These are phyloP conservation scores for Trichoderma asperelloides DNA, from an alignment of 495 filamentous ascomycete genomes.

Conservation along the genomic window DNA sequence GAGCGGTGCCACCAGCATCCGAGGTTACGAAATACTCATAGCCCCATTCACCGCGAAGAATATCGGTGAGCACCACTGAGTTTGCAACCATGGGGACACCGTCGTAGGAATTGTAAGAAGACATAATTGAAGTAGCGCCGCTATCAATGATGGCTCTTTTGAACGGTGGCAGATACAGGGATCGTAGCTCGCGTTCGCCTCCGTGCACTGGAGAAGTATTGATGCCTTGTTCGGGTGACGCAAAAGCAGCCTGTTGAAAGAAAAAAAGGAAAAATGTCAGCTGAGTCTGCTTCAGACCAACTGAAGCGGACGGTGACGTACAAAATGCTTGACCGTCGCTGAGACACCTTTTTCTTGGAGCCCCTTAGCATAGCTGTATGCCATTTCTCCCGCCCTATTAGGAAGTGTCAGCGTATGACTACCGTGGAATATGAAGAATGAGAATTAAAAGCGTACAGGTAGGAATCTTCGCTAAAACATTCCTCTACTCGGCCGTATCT, in stretches of 20 bases:
- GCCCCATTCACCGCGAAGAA: slow-evolving; percentile 60
- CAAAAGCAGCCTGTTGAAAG: slow-evolving; percentile 37
- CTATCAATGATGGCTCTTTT: slow-evolving; percentile 60
- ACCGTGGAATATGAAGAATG: background rate
- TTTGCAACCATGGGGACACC: slow-evolving; percentile 55
- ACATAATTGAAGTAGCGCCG: slow-evolving; percentile 58
- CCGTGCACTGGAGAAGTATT: slow-evolving; percentile 63
- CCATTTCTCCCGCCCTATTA: slow-evolving; percentile 37
- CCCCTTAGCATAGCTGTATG: slow-evolving; percentile 51
- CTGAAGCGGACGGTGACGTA: slow-evolving; percentile 12
- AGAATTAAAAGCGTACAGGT: slow-evolving; percentile 23
- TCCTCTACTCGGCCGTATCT: slow-evolving; percentile 65
- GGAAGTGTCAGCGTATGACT: background rate
- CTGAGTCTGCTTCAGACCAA: background rate
- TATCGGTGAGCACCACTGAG: slow-evolving; percentile 53
- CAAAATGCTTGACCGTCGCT: slow-evolving; percentile 63
- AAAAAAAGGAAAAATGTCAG: background rate
- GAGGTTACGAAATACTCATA: slow-evolving; percentile 52
- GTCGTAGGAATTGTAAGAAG: slow-evolving; percentile 61
- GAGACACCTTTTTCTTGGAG: slow-evolving; percentile 55
- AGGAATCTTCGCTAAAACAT: slow-evolving; percentile 56
- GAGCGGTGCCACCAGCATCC: slow-evolving; percentile 58
- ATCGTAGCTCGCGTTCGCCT: slow-evolving; percentile 57
- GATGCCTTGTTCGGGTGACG: slow-evolving; percentile 56
- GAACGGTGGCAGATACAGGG: slow-evolving; percentile 58